phyloP scores from a whole-genome alignment of 2,329 filamentous ascomycete genomes.

The Calonectria hawksworthii region DNA sequence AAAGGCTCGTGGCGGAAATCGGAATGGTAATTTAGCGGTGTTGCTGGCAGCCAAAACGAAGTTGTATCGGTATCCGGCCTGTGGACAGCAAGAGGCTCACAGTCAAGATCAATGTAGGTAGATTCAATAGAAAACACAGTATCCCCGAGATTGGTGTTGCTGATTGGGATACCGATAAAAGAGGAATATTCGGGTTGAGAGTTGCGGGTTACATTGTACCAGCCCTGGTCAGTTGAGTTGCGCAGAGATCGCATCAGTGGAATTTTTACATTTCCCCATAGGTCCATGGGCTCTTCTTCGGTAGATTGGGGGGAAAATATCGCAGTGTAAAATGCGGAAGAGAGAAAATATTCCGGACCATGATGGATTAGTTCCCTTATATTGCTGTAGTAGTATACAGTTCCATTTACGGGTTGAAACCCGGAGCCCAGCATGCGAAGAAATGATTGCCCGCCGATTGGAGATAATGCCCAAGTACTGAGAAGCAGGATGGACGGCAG shows the following conservation, averaged over 20 bases:
- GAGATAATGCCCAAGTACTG: too few species aligned
- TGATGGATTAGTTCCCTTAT: neutral
- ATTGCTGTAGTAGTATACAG: neutral
- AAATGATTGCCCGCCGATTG: too few species aligned
- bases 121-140: conserved; percentile 24
- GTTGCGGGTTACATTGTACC: neutral
- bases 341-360: conserved; percentile 12
- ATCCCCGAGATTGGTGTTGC: conserved; percentile 13
- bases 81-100: neutral
- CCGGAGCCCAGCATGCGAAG: conserved; percentile 14
- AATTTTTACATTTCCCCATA: conserved; percentile 31
- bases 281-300: conserved; percentile 4
- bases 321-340: neutral
- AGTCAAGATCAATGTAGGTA: conserved; percentile 25
- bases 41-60: neutral
- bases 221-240: neutral
- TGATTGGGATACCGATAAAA: conserved; percentile 18
- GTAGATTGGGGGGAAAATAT: neutral
- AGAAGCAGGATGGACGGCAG: too few species aligned
- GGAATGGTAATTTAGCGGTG: neutral
- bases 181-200: conserved; percentile 12
- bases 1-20: neutral
- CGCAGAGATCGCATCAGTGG: neutral
- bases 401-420: conserved; percentile 2
- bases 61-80: neutral